Conservation (phyloP, 2,329 filamentous ascomycete species). For the Penicillium sp. region DNA sequence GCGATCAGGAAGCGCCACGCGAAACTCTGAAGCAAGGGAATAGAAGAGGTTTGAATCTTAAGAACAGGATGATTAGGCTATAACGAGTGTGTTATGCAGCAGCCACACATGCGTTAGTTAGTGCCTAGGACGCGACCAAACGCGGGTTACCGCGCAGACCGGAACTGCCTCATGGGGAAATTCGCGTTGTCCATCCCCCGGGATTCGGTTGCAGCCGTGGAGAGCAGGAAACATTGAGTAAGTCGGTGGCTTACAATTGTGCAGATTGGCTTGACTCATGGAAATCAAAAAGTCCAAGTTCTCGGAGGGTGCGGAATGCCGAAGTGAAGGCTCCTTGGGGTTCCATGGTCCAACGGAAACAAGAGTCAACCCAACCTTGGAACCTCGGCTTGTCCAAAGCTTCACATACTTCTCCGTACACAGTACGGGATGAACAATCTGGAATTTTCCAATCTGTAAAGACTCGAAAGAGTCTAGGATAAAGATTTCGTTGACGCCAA, state of each 20-base stretch:
- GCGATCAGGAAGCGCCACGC: constrained; percentile 21
- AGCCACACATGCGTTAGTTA: not conserved
- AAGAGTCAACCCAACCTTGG: no score
- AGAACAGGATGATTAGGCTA: not conserved
- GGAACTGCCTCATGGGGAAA: constrained; percentile 24
- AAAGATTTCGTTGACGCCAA: no score
- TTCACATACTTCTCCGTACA: no score
- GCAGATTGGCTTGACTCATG: not conserved
- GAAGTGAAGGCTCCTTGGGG: no score
- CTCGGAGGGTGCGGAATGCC: no score
- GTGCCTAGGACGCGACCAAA: not conserved
- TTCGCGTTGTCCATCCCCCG: constrained; percentile 19
- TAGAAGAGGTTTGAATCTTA: not conserved
- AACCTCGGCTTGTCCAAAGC: no score
- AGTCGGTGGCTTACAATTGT: not conserved
- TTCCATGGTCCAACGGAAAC: no score
- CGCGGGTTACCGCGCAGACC: constrained; percentile 1
- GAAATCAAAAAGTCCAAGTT: no score
- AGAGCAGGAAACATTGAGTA: not conserved
- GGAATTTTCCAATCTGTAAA: no score
- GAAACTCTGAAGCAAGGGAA: not conserved
- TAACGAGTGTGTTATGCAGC: not conserved
- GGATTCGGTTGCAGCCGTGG: constrained; percentile 21
- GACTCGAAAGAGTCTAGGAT: no score
- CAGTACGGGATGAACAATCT: no score